Percentiles rank a stretch among this genome's conserved stretches.
These are phyloP conservation scores for Pseudocercospora fuligena DNA, from an alignment of 2,329 filamentous ascomycete genomes.

Conservation along the genomic window DNA sequence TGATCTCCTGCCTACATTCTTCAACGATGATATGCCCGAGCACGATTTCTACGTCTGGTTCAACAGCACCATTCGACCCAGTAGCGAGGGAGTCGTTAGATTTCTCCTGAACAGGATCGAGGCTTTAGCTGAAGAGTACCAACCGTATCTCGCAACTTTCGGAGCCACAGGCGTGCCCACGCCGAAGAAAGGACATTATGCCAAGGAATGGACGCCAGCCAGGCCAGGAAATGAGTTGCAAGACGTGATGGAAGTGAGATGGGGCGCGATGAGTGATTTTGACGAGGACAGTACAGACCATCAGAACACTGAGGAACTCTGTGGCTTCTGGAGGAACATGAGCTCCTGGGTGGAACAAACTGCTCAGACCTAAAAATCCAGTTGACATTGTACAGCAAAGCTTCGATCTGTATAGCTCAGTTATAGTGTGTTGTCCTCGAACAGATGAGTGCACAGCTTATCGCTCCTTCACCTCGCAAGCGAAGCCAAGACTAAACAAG, in stretches of 20 bases:
- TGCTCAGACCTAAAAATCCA: neutral
- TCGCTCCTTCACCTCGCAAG: neutral
- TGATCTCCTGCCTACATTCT: slow-evolving; percentile 8
- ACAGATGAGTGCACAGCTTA: neutral
- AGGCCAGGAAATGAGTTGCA: neutral
- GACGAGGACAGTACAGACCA: neutral
- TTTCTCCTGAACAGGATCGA: neutral
- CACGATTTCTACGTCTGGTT: neutral
- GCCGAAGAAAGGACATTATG: neutral
- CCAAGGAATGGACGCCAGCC: slow-evolving; percentile 2
- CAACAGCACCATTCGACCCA: neutral
- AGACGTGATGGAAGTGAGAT: slow-evolving; percentile 5
- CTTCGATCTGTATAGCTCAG: neutral
- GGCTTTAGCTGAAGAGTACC: slow-evolving; percentile 2
- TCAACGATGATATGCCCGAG: slow-evolving; percentile 1
- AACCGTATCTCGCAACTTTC: slow-evolving; percentile 3
- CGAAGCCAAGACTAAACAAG: neutral
- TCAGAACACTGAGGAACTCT: slow-evolving; percentile 5
- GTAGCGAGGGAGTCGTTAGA: neutral
- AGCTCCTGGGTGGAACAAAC: neutral
- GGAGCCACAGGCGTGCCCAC: neutral
- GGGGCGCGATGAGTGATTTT: neutral
- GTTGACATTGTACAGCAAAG: too few relatives aligned
- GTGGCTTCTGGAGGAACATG: slow-evolving; percentile 8
- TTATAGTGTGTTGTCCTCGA: neutral